A percentile compares a stretch with the other conserved stretches of the same genome.
These are phyloP conservation scores for Pythium utonaiense DNA, from an alignment of 352 stramenopile genomes.

Conservation along the genomic window DNA sequence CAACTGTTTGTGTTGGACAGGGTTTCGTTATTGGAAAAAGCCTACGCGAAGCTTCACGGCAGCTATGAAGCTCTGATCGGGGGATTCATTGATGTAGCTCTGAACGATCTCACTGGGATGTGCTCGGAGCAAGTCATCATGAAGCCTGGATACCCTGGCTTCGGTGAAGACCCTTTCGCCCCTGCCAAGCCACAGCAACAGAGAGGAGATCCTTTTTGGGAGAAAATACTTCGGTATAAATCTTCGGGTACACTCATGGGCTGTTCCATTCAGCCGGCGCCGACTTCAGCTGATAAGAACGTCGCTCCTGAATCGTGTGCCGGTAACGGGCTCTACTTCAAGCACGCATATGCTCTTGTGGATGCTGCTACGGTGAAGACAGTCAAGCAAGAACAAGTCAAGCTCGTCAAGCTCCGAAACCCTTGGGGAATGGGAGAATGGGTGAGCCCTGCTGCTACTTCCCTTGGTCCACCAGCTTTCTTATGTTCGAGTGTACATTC, in stretches of 20 bases:
- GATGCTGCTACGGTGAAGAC: slow-evolving; percentile 74
- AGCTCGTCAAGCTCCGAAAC: slow-evolving; percentile 84
- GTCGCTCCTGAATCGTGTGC: slow-evolving; percentile 67
- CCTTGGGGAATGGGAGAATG: slow-evolving; percentile 92
- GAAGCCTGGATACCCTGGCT: slow-evolving; percentile 73
- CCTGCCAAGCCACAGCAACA: slow-evolving; percentile 38
- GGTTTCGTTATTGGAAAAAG: slow-evolving; percentile 89
- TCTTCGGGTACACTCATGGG: slow-evolving; percentile 87
- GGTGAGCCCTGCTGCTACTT: slow-evolving; percentile 34
- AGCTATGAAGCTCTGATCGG: slow-evolving; percentile 88
- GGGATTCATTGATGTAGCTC: slow-evolving; percentile 85
- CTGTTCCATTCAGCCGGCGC: slow-evolving; percentile 85
- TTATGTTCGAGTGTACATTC: neutral
- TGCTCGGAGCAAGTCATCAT: slow-evolving; percentile 88
- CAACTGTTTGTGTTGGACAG: slow-evolving; percentile 24
- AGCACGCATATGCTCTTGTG: slow-evolving; percentile 86
- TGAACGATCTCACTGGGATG: slow-evolving; percentile 90
- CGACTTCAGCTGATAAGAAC: slow-evolving; percentile 49
- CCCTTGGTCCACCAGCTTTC: neutral
- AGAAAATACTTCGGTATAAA: slow-evolving; percentile 75
- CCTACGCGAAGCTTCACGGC: slow-evolving; percentile 91
- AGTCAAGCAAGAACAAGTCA: slow-evolving; percentile 39
- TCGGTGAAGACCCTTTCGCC: slow-evolving; percentile 63
- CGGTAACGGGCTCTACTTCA: slow-evolving; percentile 83
- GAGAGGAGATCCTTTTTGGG: slow-evolving; percentile 72